phyloP scores from a whole-genome alignment of 352 stramenopile species.

The Phytophthora idaei region DNA sequence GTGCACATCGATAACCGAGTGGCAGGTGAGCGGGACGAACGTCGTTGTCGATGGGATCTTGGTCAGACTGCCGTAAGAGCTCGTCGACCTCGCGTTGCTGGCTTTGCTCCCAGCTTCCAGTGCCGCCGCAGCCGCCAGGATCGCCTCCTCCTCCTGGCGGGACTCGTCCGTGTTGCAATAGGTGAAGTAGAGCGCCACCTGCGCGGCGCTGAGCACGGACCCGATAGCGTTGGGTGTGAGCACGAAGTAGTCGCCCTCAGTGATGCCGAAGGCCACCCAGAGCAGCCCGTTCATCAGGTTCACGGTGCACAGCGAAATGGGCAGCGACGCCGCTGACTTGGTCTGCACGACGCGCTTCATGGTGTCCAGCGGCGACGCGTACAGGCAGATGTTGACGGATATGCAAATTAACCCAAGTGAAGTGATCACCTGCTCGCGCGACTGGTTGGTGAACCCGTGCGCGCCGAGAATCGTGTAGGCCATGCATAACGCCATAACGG shows the following conservation, averaged over 20 bases:
- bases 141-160: slow-evolving; percentile 20
- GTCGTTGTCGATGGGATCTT: slow-evolving; percentile 2
- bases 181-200: slow-evolving; percentile 51
- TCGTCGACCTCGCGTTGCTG: neutral
- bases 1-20: slow-evolving; percentile 20
- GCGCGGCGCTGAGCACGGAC: slow-evolving; percentile 41
- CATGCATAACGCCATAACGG: slow-evolving; percentile 37
- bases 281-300: slow-evolving; percentile 54
- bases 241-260: slow-evolving; percentile 47
- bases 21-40: slow-evolving; percentile 17
- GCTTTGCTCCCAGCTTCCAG: slow-evolving; percentile 23
- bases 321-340: slow-evolving; percentile 53
- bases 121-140: slow-evolving; percentile 22
- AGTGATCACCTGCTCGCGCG: slow-evolving; percentile 33
- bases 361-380: slow-evolving; percentile 52
- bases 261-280: slow-evolving; percentile 52
- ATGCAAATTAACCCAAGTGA: slow-evolving; percentile 50
- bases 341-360: slow-evolving; percentile 48
- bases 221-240: slow-evolving; percentile 49
- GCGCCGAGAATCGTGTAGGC: slow-evolving; percentile 33
- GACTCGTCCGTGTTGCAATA: slow-evolving; percentile 41
- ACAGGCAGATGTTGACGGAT: slow-evolving; percentile 45
- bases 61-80: slow-evolving; percentile 29
- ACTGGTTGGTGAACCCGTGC: slow-evolving; percentile 34
- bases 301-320: slow-evolving; percentile 48